Conservation (phyloP, 768 basidiomycete genomes). For the Exidia glandulosa region DNA sequence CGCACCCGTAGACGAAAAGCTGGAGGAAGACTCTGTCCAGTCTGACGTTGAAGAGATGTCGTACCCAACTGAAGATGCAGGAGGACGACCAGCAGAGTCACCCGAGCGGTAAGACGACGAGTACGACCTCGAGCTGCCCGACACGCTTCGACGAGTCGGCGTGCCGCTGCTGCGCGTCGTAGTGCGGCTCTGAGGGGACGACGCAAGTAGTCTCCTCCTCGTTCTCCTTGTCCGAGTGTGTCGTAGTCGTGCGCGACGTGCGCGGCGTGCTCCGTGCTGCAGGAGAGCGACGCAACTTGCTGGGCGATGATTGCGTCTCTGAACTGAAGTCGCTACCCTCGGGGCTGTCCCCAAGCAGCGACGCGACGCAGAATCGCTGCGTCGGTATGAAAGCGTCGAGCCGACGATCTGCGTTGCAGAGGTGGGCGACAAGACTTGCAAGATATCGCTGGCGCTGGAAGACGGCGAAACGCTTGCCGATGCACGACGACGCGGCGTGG, state of each 20-base stretch:
- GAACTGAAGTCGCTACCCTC: conserved; percentile 12
- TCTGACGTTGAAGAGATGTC: background rate
- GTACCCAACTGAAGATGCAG: background rate
- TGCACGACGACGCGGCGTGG: background rate
- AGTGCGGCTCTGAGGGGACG: background rate
- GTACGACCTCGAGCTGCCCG: background rate
- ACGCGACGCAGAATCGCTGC: conserved; percentile 46
- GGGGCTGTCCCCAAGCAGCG: conserved; percentile 44
- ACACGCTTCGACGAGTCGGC: background rate
- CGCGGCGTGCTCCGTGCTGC: conserved; percentile 43
- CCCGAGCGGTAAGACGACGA: background rate
- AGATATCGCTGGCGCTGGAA: background rate
- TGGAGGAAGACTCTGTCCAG: background rate
- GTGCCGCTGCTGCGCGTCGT: conserved; percentile 3
- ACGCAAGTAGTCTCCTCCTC: conserved; percentile 16
- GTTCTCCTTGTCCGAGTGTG: conserved; percentile 50
- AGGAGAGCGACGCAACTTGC: conserved; percentile 40
- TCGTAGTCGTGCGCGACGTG: conserved; percentile 29
- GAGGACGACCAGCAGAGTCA: background rate
- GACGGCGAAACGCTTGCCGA: background rate
- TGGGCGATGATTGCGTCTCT: conserved; percentile 1
- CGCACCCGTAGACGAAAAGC: background rate
- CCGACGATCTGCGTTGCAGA: conserved; percentile 33
- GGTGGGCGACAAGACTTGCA: conserved; percentile 1
- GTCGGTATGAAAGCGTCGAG: conserved; percentile 41